Percentiles rank a stretch among this genome's conserved stretches.
These are phyloP conservation scores for Curvularia spicifera DNA, from an alignment of 2,329 filamentous ascomycete species.

Conservation along the genomic window DNA sequence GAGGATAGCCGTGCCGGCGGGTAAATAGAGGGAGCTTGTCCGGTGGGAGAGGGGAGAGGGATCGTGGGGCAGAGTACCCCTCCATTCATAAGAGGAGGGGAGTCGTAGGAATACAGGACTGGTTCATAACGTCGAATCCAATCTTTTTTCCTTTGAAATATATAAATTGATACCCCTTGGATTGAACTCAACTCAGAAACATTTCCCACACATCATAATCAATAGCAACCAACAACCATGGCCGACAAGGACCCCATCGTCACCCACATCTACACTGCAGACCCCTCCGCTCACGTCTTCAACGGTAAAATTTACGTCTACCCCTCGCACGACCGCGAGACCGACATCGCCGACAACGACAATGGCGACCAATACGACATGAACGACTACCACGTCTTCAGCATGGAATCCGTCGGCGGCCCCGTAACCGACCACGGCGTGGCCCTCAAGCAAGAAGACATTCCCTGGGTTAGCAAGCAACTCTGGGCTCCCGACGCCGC, in stretches of 20 bases:
- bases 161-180: neutral
- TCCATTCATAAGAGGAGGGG: conserved; percentile 34
- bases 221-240: conserved; percentile 29
- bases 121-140: neutral
- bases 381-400: conserved; percentile 83
- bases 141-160: neutral
- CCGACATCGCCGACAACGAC: conserved; percentile 77
- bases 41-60: conserved; percentile 8
- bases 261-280: conserved; percentile 77
- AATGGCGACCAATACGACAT: conserved; percentile 88
- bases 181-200: neutral
- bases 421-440: conserved; percentile 75
- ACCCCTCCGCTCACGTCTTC: conserved; percentile 82
- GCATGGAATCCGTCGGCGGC: conserved; percentile 61
- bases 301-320: conserved; percentile 78
- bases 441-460: conserved; percentile 67
- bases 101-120: neutral
- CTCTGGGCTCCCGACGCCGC: conserved; percentile 83
- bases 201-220: neutral
- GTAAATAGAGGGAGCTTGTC: conserved; percentile 36
- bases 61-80: conserved; percentile 35
- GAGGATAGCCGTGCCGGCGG: conserved; percentile 43
- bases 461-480: conserved; percentile 80
- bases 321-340: conserved; percentile 80
- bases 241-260: conserved; percentile 66